These are phyloP conservation scores for Mimosa pudica DNA, from an alignment of 306 rosid species.

Conservation along the genomic window DNA sequence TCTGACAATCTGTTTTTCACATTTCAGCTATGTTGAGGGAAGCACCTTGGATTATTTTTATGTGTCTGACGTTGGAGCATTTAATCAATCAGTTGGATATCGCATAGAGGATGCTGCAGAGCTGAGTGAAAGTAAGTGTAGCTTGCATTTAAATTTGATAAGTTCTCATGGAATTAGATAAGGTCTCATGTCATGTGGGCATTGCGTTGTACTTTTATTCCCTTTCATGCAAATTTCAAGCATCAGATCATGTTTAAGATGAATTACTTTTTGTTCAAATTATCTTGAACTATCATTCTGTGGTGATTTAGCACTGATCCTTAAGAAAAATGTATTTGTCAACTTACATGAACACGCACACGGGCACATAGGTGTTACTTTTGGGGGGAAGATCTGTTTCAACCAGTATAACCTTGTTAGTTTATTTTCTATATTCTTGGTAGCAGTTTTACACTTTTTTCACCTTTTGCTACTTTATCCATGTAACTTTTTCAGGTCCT, in stretches of 20 bases:
- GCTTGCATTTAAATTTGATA: conserved; percentile 6
- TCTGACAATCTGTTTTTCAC: conserved; percentile 6
- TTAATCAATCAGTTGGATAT: conserved; percentile 46
- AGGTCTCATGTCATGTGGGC: background rate
- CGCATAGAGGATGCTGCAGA: conserved; percentile 41
- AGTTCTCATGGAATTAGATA: conserved; percentile 21
- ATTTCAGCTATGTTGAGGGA: conserved; percentile 49
- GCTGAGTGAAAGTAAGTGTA: conserved; percentile 51
- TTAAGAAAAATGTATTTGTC: conserved; percentile 4
- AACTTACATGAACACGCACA: background rate
- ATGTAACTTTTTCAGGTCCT: conserved; percentile 45
- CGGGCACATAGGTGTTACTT: background rate
- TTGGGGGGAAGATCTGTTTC: conserved; percentile 14
- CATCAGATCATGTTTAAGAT: conserved; percentile 17
- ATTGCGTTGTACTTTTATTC: conserved; percentile 1
- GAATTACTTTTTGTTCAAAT: conserved; percentile 18
- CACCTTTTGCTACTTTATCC: conserved; percentile 25
- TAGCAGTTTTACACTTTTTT: conserved; percentile 14
- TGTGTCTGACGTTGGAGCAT: conserved; percentile 51
- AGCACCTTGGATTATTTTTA: conserved; percentile 42
- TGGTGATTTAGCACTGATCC: background rate
- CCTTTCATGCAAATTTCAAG: conserved; percentile 13
- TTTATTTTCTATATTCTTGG: conserved; percentile 19
- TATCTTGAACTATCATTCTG: conserved; percentile 15
- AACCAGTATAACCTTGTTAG: background rate